Base-by-base conservation (phyloP, 1,284 basidiomycete species). In the Coniophora puteana region DNA sequence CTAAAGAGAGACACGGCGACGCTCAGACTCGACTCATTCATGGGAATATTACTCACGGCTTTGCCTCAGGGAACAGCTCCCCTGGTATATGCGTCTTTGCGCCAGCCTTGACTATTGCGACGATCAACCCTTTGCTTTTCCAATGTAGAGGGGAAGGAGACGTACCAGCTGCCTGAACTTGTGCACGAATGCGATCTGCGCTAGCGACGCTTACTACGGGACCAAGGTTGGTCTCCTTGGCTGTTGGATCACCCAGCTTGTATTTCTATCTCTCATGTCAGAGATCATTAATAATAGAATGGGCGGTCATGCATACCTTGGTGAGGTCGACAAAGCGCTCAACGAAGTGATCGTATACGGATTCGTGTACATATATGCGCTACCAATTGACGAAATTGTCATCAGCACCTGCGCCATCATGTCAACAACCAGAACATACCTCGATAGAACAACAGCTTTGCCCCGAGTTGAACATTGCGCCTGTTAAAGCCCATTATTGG, bases 391-490 rank as follows among this genome's bases (percentile, higher is more conserved):
- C n/a, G 11, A 36, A 18, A 11, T 16, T 25, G 8, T n/a, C n/a
- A 8, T 26, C 24, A 44, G 30, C 10, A 39, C 20, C 28, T 5
- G 17, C 2, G 23, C 18, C 10, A 20, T 24, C 29, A 31, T 8
- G 12, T 17, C 5, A n/a, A n/a, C 11, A 18, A 13, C 16, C 24
- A 23, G 20, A 12, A 31, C 68, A 24, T 51, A 89, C 79, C 70
- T 90, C 87, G 49, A 95, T 71, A 0, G 85, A 78, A 55, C 91
- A 93, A 58, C 91, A 93, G 50, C 88, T 91, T 61, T 97, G 93
- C 1, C 93, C 94, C 12, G 93, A 93, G 64, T 97, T 97, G 74
- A 93, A 98, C 68, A 94, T 83, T 21, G 91, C 87, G 40, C 89
- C 87, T 89, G 51, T 2, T 28, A 24, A 14, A 27, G 27, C 6